Base-by-base conservation (phyloP, 2,329 filamentous ascomycete genomes). In the Microcyclosporella mali region DNA sequence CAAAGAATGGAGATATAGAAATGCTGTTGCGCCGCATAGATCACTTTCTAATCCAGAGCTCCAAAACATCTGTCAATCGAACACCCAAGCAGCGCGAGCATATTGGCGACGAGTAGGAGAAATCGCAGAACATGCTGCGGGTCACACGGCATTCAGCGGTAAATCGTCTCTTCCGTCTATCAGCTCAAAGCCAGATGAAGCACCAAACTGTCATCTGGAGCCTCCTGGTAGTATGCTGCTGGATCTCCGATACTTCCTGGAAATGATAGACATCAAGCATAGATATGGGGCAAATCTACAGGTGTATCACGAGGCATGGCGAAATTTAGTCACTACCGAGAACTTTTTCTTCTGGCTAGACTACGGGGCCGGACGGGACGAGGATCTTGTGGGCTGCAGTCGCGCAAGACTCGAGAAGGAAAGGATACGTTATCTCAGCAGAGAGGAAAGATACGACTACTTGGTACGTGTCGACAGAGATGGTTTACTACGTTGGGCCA, bases 281-380 rank as follows among this genome's bases (percentile, higher is more conserved):
- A 79, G 88, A 1, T 92, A 94, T 57, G 88, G 88, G 2, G 82
- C 81, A 33, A 94, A 92, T 53, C 66, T 95, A 36, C 75, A 84
- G 21, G 77, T 78, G 21, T 95, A 94, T 56, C 89, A 95, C 57
- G 78, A 81, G 46, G 78, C 84, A 50, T 95, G 88, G 89, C 87
- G 87, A 62, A 77, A 76, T 45, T 71, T 78, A 1, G 70, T 84
- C 16, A 89, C 86, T 0, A 77, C 79, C 2, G 82, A 94, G 60
- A 94, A 89, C 58, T 95, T 89, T 72, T 94, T 94, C 62, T 88
- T 88, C 66, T 95, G 88, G 88, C 72, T 95, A 1, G 88, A 95
- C 60, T 73, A 85, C 39, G 89, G 88, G 6, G 81, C 82, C 32
- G 89, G 89, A 0, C 78, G 70, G 49, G 63, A 76, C 34, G 60